Conservation (phyloP, 441 rosid species). For the Biscutella laevigata region DNA sequence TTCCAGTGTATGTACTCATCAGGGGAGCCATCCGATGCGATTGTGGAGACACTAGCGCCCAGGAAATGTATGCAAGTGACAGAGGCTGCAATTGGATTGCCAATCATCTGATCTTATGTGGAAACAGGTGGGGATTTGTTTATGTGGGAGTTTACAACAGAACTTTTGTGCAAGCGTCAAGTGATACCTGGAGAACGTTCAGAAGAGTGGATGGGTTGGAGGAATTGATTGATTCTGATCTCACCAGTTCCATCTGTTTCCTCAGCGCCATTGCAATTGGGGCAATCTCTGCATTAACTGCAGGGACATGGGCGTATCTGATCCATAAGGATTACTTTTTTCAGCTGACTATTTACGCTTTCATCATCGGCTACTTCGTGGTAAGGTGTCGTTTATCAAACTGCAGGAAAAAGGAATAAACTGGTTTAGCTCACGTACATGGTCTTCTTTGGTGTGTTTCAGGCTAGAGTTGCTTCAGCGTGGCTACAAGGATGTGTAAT, state of each 20-base stretch:
- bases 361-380: conserved; percentile 67
- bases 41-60: conserved; percentile 34
- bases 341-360: conserved; percentile 51
- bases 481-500: conserved; percentile 73
- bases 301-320: conserved; percentile 53
- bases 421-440: conserved; percentile 1
- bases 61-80: conserved; percentile 49
- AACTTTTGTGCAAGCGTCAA: conserved; percentile 54
- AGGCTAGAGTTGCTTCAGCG: conserved; percentile 64
- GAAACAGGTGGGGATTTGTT: conserved; percentile 70
- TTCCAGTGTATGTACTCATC: conserved; percentile 29
- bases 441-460: conserved; percentile 18
- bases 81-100: conserved; percentile 41
- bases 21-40: conserved; percentile 37
- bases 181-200: conserved; percentile 48
- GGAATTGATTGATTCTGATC: conserved; percentile 49
- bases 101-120: conserved; percentile 30
- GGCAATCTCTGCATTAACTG: conserved; percentile 41
- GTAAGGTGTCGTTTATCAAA: conserved; percentile 31
- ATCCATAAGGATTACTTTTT: conserved; percentile 43
- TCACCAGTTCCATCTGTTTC: conserved; percentile 69
- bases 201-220: conserved; percentile 29
- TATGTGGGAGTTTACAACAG: conserved; percentile 53
- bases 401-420: background rate
- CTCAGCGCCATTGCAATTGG: conserved; percentile 47